Evolutionary conservation across 129 eudicot genomes (phyloP).

Genomic region (Pulicaria dysenterica): DNA sequence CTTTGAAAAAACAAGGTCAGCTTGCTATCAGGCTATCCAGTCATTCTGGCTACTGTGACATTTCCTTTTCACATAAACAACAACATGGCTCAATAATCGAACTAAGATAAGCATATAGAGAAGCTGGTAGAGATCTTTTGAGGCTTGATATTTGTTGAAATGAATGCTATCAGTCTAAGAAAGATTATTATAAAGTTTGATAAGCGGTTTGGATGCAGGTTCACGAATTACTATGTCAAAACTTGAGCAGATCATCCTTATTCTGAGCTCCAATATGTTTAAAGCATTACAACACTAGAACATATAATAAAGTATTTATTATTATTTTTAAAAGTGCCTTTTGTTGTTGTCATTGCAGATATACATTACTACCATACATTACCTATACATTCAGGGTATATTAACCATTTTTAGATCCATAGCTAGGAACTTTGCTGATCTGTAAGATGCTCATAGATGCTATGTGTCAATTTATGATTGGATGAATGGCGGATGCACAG

Average conservation of each 20-base stretch:
- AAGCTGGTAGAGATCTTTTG: constrained; percentile 58
- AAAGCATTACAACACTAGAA: constrained; percentile 46
- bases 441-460: constrained; percentile 39
- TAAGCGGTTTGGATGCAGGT: constrained; percentile 56
- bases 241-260: constrained; percentile 73
- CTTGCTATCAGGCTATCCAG: constrained; percentile 50
- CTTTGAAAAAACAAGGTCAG: constrained; percentile 55
- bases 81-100: constrained; percentile 35
- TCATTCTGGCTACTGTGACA: constrained; percentile 31
- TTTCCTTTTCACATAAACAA: constrained; percentile 26
- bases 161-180: constrained; percentile 61
- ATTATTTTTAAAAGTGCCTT: too few relatives aligned
- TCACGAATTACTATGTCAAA: constrained; percentile 62
- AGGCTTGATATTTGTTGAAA: constrained; percentile 63
- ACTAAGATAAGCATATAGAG: constrained; percentile 51
- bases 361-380: constrained; percentile 3
- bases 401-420: constrained; percentile 65
- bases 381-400: constrained; percentile 50
- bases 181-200: constrained; percentile 68
- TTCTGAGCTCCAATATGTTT: constrained; percentile 65
- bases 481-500: constrained; percentile 70
- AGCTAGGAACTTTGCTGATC: constrained; percentile 53
- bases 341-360: neutral
- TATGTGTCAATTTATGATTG: constrained; percentile 62
- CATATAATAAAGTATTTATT: too few relatives aligned